Evolutionary conservation across 345 rosid genomes (phyloP).

Genomic region (Combretum micranthum): DNA sequence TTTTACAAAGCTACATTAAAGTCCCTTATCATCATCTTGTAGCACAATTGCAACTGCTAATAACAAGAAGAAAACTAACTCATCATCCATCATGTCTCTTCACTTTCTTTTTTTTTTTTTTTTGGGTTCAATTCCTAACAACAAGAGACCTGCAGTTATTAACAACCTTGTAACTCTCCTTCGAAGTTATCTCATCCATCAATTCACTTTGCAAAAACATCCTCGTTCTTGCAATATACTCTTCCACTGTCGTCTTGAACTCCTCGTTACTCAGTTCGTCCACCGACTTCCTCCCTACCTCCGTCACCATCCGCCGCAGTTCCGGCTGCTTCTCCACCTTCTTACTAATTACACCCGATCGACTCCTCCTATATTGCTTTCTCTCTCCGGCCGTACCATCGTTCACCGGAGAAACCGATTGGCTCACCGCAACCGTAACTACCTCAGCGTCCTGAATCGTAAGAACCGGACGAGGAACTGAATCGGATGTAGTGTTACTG

Average conservation of each 20-base stretch:
- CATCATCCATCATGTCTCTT: too few relatives aligned
- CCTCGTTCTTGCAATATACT: constrained; percentile 1
- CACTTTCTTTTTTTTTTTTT: too few relatives aligned
- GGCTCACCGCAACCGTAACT: too few relatives aligned
- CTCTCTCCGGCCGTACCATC: not conserved
- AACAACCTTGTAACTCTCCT: not conserved
- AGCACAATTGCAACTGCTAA: too few relatives aligned
- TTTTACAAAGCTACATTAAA: too few relatives aligned
- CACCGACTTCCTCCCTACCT: not conserved
- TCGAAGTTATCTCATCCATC: not conserved
- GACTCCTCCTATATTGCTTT: constrained; percentile 1
- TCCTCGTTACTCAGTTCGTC: constrained; percentile 8
- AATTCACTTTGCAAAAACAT: not conserved
- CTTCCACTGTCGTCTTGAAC: constrained; percentile 3
- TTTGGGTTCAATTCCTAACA: not conserved
- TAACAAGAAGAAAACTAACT: too few relatives aligned
- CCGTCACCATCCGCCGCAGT: constrained; percentile 1
- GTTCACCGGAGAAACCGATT: too few relatives aligned
- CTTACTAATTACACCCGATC: not conserved
- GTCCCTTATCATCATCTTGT: too few relatives aligned
- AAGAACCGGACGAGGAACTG: too few relatives aligned
- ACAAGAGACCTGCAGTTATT: constrained; percentile 1
- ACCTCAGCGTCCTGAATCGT: too few relatives aligned
- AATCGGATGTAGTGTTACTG: too few relatives aligned
- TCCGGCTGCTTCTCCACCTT: not conserved